A percentile compares a stretch with the other conserved stretches of the same genome.
Conservation (phyloP, 2,329 filamentous ascomycete genomes). For the Aureobasidium melanogenum region DNA sequence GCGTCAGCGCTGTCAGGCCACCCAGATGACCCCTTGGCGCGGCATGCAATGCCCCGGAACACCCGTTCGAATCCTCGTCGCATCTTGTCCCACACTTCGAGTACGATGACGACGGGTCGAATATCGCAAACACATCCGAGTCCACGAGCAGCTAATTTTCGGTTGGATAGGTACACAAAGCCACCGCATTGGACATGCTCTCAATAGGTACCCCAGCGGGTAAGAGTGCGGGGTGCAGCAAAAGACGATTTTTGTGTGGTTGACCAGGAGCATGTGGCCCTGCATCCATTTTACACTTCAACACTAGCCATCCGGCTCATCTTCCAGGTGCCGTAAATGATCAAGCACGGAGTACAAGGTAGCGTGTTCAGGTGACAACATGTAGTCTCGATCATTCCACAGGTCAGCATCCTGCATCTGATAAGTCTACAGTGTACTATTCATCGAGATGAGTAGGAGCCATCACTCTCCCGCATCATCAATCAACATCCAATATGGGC, state of each 20-base stretch:
- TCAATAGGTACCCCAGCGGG: background rate
- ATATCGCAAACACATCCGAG: background rate
- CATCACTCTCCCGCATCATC: background rate
- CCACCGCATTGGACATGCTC: background rate
- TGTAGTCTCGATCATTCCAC: background rate
- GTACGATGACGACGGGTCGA: background rate
- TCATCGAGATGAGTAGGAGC: background rate
- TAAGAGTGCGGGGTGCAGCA: constrained; percentile 11
- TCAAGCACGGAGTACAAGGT: background rate
- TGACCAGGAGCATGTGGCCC: background rate
- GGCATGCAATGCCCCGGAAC: background rate
- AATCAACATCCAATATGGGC: constrained; percentile 59
- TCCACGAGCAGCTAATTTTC: background rate
- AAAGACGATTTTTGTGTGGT: background rate
- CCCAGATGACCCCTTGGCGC: background rate
- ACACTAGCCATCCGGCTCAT: background rate
- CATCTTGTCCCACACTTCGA: background rate
- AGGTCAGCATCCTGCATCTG: background rate
- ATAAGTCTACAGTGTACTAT: no score
- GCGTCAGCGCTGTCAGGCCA: constrained; percentile 10
- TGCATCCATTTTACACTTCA: background rate
- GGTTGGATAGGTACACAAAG: constrained; percentile 2
- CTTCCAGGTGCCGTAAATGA: background rate
- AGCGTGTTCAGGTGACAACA: background rate
- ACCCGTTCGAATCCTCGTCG: background rate